Conservation (phyloP, 2,329 filamentous ascomycete genomes). For the Claviceps paspali region DNA sequence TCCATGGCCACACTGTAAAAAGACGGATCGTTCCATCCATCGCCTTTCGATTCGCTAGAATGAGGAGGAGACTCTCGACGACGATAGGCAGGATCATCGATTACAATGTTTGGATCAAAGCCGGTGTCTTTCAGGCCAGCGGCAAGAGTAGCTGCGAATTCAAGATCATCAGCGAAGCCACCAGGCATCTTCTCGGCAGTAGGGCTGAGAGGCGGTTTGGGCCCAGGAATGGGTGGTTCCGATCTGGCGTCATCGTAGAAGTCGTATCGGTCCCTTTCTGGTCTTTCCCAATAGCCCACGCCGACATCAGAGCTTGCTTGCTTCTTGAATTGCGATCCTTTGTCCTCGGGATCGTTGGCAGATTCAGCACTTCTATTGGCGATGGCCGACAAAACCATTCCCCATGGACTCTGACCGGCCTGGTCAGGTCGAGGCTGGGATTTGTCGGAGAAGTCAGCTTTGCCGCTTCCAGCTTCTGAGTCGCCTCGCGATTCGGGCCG, state of each 20-base stretch:
- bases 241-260: conserved; percentile 25
- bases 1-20: conserved; percentile 33
- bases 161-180: conserved; percentile 49
- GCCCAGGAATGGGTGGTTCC: conserved; percentile 37
- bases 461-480: conserved; percentile 12
- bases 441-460: conserved; percentile 15
- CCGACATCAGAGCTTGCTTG: conserved; percentile 5
- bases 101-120: conserved; percentile 56
- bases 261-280: conserved; percentile 9
- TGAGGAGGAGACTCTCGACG: conserved; percentile 48
- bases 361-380: conserved; percentile 25
- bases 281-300: conserved; percentile 8
- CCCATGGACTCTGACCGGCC: conserved; percentile 36
- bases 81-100: conserved; percentile 48
- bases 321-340: conserved; percentile 5
- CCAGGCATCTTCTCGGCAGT: conserved; percentile 42
- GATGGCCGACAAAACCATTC: conserved; percentile 34
- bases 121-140: conserved; percentile 54
- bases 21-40: conserved; percentile 31
- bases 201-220: conserved; percentile 39
- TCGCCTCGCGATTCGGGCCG: conserved; percentile 33
- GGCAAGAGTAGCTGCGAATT: conserved; percentile 54
- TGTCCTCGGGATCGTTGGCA: conserved; percentile 17
- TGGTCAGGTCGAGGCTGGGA: conserved; percentile 21
- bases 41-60: conserved; percentile 31